A percentile compares a stretch with the other conserved stretches of the same genome.
Evolutionary conservation across 306 rosid genomes (phyloP).

Genomic region (Adenanthera pavonina): DNA sequence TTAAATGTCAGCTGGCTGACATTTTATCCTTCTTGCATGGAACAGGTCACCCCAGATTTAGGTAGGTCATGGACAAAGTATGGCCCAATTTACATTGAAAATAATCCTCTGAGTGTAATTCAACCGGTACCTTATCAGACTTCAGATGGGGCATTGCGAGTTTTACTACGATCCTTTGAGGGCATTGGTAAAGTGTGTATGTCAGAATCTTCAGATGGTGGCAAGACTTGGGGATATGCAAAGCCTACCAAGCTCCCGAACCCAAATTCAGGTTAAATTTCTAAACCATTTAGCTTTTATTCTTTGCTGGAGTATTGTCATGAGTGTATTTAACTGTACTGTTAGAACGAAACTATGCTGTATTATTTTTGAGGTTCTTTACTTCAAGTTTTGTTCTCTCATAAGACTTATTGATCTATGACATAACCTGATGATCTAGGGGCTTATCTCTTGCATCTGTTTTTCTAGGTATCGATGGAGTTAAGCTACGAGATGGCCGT

Average conservation of each 20-base stretch:
- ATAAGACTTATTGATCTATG: background rate
- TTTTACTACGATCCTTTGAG: conserved; percentile 77
- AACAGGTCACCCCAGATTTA: conserved; percentile 69
- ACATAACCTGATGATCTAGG: background rate
- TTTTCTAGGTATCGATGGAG: conserved; percentile 82
- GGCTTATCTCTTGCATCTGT: background rate
- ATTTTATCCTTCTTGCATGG: conserved; percentile 35
- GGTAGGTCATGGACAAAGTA: conserved; percentile 84
- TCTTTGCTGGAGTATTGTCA: conserved; percentile 23
- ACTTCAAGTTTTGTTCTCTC: background rate
- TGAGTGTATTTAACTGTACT: conserved; percentile 22
- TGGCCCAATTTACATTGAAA: conserved; percentile 83
- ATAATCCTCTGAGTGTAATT: conserved; percentile 76
- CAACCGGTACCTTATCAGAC: conserved; percentile 94
- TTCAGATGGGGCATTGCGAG: conserved; percentile 69
- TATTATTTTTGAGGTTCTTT: conserved; percentile 27
- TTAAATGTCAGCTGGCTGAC: conserved; percentile 37
- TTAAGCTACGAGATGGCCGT: conserved; percentile 82
- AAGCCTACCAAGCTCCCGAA: conserved; percentile 79
- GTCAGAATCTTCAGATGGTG: conserved; percentile 85
- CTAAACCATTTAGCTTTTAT: conserved; percentile 26
- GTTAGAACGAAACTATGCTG: conserved; percentile 14
- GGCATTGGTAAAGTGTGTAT: conserved; percentile 69
- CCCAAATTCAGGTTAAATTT: conserved; percentile 85
- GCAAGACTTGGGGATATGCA: conserved; percentile 79